A percentile compares a stretch with the other conserved stretches of the same genome.
Conservation (phyloP, 805 yeast species). For the Yarrowia yakushimensis region DNA sequence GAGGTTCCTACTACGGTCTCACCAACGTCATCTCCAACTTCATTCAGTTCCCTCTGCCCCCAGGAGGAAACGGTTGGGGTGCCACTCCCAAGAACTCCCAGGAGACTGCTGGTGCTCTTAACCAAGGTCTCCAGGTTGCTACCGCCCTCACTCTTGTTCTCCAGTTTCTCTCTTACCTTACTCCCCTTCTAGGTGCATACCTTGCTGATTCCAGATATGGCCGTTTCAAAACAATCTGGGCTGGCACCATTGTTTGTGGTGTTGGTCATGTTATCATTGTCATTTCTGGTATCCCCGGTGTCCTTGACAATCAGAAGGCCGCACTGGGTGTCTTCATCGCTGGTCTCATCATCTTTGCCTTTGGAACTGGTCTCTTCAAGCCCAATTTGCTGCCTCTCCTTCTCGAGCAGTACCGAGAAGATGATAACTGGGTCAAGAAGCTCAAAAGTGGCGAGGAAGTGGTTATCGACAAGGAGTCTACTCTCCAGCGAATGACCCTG, state of each 20-base stretch:
- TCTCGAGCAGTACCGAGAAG: conserved; percentile 52
- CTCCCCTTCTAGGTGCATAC: conserved; percentile 53
- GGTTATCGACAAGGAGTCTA: conserved; percentile 47
- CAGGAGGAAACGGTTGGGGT: conserved; percentile 47
- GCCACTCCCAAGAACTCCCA: conserved; percentile 40
- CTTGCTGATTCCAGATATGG: conserved; percentile 50
- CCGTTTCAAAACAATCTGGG: conserved; percentile 48
- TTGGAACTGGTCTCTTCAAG: conserved; percentile 53
- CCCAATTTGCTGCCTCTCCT: conserved; percentile 43
- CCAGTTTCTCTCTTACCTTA: conserved; percentile 39
- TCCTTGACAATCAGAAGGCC: conserved; percentile 61
- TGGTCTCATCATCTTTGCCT: conserved; percentile 33
- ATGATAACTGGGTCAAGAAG: conserved; percentile 51
- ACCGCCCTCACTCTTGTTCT: conserved; percentile 48
- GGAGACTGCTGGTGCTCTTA: conserved; percentile 51
- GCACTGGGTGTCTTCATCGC: conserved; percentile 39
- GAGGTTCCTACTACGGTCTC: conserved; percentile 53
- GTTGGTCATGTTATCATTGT: conserved; percentile 48
- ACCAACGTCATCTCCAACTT: conserved; percentile 47
- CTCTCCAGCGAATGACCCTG: conserved; percentile 40
- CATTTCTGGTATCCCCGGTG: conserved; percentile 56
- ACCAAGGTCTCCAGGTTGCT: conserved; percentile 46
- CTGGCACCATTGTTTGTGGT: conserved; percentile 48
- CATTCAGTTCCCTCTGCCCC: conserved; percentile 51
- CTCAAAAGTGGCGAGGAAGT: conserved; percentile 54